A percentile compares a stretch with the other conserved stretches of the same genome.
Conservation (phyloP, 345 rosid genomes). For the Salix suchowensis region DNA sequence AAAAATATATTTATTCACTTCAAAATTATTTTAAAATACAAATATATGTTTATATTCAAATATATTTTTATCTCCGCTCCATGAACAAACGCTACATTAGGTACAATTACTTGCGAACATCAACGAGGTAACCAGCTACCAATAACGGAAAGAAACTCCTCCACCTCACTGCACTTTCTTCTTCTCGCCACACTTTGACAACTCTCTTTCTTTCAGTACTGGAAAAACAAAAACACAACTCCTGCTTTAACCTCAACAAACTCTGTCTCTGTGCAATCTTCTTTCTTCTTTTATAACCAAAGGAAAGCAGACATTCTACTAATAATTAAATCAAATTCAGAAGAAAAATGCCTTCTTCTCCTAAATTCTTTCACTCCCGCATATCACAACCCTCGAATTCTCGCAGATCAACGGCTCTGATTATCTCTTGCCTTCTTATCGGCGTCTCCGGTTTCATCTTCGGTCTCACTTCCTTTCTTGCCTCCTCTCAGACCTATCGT, state of each 20-base stretch:
- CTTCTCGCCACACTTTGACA: no score
- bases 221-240: no score
- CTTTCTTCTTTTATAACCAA: background rate
- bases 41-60: no score
- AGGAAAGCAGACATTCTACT: background rate
- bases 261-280: background rate
- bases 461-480: conserved; percentile 47
- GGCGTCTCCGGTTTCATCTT: conserved; percentile 64
- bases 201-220: no score
- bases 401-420: conserved; percentile 48
- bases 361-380: conserved; percentile 55
- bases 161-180: no score
- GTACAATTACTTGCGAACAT: no score
- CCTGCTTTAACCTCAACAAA: background rate
- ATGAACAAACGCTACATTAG: no score
- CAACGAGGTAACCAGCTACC: no score
- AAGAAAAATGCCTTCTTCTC: conserved; percentile 61
- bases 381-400: conserved; percentile 20
- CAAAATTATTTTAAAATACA: no score
- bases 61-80: no score
- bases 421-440: conserved; percentile 47
- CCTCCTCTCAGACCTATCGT: conserved; percentile 22
- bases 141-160: no score
- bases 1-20: no score
- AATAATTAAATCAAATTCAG: background rate